Evolutionary conservation across 2,329 filamentous ascomycete species (phyloP).

Genomic region (Lasiodiplodia sp.): DNA sequence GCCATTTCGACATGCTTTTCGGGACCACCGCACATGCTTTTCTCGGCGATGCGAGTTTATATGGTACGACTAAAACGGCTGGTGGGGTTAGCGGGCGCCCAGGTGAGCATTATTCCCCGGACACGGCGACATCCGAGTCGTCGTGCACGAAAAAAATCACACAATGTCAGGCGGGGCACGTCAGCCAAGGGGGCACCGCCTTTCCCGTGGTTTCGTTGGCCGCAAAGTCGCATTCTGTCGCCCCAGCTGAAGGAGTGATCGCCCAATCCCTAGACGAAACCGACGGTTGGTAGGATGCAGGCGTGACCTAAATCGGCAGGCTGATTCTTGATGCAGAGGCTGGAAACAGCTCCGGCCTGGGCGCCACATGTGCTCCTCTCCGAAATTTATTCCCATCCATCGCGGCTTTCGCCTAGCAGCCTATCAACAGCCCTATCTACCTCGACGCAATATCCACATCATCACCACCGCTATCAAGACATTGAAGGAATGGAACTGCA

Average conservation of each 20-base stretch:
- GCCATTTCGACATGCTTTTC: not conserved
- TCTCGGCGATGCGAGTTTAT: not conserved
- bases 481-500: not conserved
- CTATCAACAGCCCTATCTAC: not conserved
- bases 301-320: not conserved
- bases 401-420: not conserved
- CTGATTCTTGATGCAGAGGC: not conserved
- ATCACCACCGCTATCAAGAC: conserved; percentile 11
- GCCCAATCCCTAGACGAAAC: not conserved
- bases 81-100: not conserved
- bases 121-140: not conserved
- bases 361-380: not conserved
- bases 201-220: not conserved
- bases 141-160: no score
- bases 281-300: not conserved
- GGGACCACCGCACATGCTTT: not conserved
- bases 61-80: not conserved
- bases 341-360: not conserved
- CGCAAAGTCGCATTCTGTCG: not conserved
- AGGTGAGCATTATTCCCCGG: not conserved
- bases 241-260: not conserved
- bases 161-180: not conserved
- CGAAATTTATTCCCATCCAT: not conserved
- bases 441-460: not conserved
- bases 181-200: not conserved